Percentiles rank a stretch among this genome's conserved stretches.
phyloP scores from a whole-genome alignment of 305 asterid genomes.

The Fraxinus platypoda region DNA sequence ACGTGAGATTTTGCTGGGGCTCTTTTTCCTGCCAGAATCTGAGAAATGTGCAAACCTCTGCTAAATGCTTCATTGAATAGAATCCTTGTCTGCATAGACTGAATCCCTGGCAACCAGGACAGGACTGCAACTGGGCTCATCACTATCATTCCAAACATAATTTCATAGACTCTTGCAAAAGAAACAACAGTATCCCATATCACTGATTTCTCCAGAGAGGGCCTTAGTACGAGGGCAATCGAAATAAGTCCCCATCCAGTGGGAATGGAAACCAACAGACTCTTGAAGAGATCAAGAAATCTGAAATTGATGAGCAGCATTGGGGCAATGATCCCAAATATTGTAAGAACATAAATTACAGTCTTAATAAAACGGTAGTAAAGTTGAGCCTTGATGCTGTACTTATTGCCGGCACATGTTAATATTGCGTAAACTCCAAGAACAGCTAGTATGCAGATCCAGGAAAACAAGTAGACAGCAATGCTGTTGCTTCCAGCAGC shows the following conservation, averaged over 20 bases:
- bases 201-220: conserved; percentile 50
- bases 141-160: conserved; percentile 79
- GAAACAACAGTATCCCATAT: conserved; percentile 70
- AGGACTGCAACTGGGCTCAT: conserved; percentile 71
- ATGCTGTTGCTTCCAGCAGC: conserved; percentile 50
- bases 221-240: conserved; percentile 72
- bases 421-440: conserved; percentile 34
- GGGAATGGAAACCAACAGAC: conserved; percentile 77
- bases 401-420: conserved; percentile 44
- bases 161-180: conserved; percentile 73
- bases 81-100: conserved; percentile 90
- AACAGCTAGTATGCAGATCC: conserved; percentile 46
- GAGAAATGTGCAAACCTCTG: conserved; percentile 84
- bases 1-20: neutral
- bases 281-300: conserved; percentile 66
- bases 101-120: conserved; percentile 95
- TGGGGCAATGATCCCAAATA: conserved; percentile 53
- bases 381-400: conserved; percentile 53
- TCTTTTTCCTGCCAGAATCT: conserved; percentile 71
- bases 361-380: conserved; percentile 53
- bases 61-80: conserved; percentile 87
- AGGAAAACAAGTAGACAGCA: conserved; percentile 56
- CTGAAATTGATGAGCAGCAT: conserved; percentile 58
- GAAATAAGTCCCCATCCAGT: conserved; percentile 89
- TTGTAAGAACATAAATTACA: conserved; percentile 46